A percentile compares a stretch with the other conserved stretches of the same genome.
phyloP scores from a whole-genome alignment of 2,329 filamentous ascomycete species.

The Thermothelomyces thermophilus region DNA sequence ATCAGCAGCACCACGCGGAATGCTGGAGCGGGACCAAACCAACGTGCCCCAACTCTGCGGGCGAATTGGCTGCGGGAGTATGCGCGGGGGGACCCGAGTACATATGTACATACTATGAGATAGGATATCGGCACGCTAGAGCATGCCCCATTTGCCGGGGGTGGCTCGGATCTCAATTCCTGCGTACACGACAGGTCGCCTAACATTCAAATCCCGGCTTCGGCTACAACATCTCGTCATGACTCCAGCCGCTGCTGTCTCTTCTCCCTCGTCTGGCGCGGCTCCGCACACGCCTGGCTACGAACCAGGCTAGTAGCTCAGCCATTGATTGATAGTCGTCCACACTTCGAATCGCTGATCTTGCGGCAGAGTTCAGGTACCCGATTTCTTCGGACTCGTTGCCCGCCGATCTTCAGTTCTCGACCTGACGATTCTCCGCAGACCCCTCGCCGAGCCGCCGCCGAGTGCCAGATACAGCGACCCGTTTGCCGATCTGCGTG shows the following conservation, averaged over 20 bases:
- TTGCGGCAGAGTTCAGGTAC: not conserved
- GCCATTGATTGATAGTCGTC: not conserved
- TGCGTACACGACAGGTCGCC: no score
- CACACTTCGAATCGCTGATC: no score
- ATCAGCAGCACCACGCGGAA: not conserved
- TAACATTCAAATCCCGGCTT: not conserved
- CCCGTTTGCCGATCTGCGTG: not conserved
- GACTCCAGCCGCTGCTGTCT: not conserved
- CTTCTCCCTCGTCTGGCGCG: not conserved
- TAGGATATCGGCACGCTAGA: no score
- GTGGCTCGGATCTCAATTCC: no score
- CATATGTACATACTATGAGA: no score
- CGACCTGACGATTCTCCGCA: not conserved
- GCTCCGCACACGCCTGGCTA: not conserved
- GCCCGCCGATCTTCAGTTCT: slow-evolving; percentile 4
- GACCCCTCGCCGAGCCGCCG: not conserved
- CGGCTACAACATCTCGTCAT: slow-evolving; percentile 9
- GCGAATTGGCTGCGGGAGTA: slow-evolving; percentile 11
- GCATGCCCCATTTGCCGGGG: no score
- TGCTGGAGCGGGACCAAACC: slow-evolving; percentile 10
- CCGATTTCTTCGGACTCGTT: not conserved
- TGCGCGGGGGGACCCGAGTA: not conserved
- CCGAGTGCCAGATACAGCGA: not conserved
- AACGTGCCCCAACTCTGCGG: slow-evolving; percentile 15
- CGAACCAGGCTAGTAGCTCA: not conserved